Evolutionary conservation across 2,329 filamentous ascomycete species (phyloP).

Genomic region (Colletotrichum trifolii): DNA sequence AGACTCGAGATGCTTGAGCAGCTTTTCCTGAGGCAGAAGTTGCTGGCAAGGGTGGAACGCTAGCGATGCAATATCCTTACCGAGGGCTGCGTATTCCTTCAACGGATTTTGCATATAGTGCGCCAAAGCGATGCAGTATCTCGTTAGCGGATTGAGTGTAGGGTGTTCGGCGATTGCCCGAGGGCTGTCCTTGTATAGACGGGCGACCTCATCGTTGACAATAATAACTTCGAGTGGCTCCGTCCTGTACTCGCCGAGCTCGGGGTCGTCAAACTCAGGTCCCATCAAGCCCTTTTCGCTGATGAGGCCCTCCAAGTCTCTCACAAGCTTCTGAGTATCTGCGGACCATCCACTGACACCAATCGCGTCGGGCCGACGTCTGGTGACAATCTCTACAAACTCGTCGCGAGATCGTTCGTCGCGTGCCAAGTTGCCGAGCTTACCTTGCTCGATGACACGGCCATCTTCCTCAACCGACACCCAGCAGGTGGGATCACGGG

Average conservation of each 20-base stretch:
- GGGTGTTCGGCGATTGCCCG: slow-evolving; percentile 85
- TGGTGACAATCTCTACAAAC: slow-evolving; percentile 82
- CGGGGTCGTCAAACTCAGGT: slow-evolving; percentile 82
- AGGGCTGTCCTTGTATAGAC: slow-evolving; percentile 91
- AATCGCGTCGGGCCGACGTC: slow-evolving; percentile 88
- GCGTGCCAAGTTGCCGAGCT: slow-evolving; percentile 80
- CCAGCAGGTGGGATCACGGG: slow-evolving; percentile 86
- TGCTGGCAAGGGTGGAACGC: slow-evolving; percentile 92
- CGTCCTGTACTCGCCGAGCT: slow-evolving; percentile 78
- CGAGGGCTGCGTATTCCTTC: slow-evolving; percentile 94
- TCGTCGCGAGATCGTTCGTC: slow-evolving; percentile 75
- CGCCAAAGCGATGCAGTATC: slow-evolving; percentile 90
- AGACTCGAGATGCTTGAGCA: slow-evolving; percentile 89
- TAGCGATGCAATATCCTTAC: slow-evolving; percentile 87
- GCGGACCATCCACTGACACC: slow-evolving; percentile 89
- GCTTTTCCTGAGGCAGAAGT: slow-evolving; percentile 86
- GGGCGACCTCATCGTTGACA: slow-evolving; percentile 96
- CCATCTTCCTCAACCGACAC: slow-evolving; percentile 95
- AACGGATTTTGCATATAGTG: slow-evolving; percentile 95
- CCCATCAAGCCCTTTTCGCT: slow-evolving; percentile 81
- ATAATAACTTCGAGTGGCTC: slow-evolving; percentile 89
- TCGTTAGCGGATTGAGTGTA: slow-evolving; percentile 78
- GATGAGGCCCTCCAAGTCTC: slow-evolving; percentile 83
- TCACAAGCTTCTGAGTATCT: slow-evolving; percentile 85
- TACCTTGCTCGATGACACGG: slow-evolving; percentile 87